Percentiles rank a stretch among this genome's conserved stretches.
phyloP scores from a whole-genome alignment of 768 basidiomycete genomes.

The Kwoniella pini region DNA sequence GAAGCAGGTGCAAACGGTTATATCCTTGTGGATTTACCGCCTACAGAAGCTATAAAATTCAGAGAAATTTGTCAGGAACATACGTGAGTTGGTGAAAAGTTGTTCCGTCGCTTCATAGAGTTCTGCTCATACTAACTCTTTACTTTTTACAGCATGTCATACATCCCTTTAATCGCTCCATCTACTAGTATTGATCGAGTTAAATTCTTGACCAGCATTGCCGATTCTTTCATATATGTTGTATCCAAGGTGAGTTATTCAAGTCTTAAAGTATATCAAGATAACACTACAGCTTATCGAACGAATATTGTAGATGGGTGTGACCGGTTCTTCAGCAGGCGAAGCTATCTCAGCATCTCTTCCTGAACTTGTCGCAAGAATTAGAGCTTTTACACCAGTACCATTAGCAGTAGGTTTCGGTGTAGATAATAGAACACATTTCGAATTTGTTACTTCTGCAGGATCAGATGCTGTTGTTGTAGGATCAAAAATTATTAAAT shows the following conservation, averaged over 20 bases:
- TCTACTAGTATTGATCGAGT: constrained; percentile 86
- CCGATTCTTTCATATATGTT: constrained; percentile 96
- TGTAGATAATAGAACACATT: constrained; percentile 84
- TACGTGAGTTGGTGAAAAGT: constrained; percentile 62
- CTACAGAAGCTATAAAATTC: constrained; percentile 91
- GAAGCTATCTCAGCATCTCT: constrained; percentile 69
- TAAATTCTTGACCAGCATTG: constrained; percentile 85
- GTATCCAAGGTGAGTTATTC: constrained; percentile 76
- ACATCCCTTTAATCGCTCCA: constrained; percentile 92
- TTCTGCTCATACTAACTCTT: neutral
- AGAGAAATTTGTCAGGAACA: constrained; percentile 78
- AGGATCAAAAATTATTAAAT: constrained; percentile 77
- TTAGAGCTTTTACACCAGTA: constrained; percentile 73
- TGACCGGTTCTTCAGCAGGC: constrained; percentile 83
- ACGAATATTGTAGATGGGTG: constrained; percentile 74
- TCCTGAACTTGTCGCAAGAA: constrained; percentile 78
- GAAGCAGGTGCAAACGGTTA: constrained; percentile 95
- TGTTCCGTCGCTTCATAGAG: neutral
- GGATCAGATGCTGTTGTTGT: constrained; percentile 97
- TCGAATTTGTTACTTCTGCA: constrained; percentile 76
- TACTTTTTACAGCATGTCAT: constrained; percentile 68
- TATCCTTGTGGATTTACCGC: constrained; percentile 95
- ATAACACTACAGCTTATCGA: neutral
- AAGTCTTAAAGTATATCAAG: neutral
- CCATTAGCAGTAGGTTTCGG: constrained; percentile 97